Conservation (phyloP, 164 flowering plant species). For the Nymphaea colorata region DNA sequence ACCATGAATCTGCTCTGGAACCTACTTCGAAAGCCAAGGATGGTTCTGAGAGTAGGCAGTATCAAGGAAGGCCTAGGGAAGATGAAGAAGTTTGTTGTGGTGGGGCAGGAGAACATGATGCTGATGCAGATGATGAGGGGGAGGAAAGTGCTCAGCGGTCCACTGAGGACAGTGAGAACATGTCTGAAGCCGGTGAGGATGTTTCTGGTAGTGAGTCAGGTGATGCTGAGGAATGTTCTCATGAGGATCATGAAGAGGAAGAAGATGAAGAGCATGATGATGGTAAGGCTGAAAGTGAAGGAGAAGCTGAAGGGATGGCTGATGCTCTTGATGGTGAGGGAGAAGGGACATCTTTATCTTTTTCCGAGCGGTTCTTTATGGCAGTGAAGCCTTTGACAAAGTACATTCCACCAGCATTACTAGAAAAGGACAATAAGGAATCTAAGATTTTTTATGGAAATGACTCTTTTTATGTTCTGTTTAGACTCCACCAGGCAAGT, state of each 20-base stretch:
- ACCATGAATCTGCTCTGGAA: conserved; percentile 30
- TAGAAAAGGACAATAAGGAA: conserved; percentile 28
- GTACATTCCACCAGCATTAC: conserved; percentile 33
- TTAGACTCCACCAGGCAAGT: conserved; percentile 92
- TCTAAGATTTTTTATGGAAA: conserved; percentile 77
- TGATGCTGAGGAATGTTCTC: conserved; percentile 72
- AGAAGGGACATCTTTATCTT: conserved; percentile 40
- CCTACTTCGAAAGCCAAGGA: conserved; percentile 29
- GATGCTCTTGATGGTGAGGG: conserved; percentile 75
- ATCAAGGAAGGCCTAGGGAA: conserved; percentile 27
- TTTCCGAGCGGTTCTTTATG: conserved; percentile 48
- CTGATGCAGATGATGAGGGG: conserved; percentile 76
- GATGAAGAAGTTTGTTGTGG: conserved; percentile 25
- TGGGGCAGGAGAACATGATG: conserved; percentile 47
- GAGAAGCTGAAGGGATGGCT: conserved; percentile 81
- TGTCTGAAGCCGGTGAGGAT: conserved; percentile 64
- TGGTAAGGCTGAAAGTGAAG: conserved; percentile 84
- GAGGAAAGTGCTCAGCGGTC: conserved; percentile 80
- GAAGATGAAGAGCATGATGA: conserved; percentile 51
- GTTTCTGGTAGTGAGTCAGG: conserved; percentile 81
- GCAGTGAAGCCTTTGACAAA: conserved; percentile 75
- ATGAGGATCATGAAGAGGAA: conserved; percentile 55
- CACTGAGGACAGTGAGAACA: conserved; percentile 76
- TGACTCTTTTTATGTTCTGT: conserved; percentile 83
- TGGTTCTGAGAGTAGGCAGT: conserved; percentile 26